Evolutionary conservation across 148 eudicot genomes (phyloP).

Genomic region (Polygonum maritimum): DNA sequence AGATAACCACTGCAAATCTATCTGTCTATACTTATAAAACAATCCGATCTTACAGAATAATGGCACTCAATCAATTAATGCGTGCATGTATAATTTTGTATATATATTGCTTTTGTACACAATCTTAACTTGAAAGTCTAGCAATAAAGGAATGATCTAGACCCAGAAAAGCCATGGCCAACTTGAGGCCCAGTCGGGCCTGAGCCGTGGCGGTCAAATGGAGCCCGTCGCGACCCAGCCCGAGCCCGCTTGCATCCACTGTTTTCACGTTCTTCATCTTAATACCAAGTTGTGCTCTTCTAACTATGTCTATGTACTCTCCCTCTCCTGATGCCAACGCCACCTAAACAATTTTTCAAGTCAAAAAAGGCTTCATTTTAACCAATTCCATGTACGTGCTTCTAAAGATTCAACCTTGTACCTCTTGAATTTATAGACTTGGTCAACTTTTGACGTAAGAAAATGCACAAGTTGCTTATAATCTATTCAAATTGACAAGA

Average conservation of each 20-base stretch:
- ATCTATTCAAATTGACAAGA: no score
- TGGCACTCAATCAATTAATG: background rate
- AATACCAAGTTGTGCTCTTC: conserved; percentile 42
- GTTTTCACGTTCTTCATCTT: conserved; percentile 30
- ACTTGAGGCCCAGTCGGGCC: conserved; percentile 34
- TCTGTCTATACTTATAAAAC: no score
- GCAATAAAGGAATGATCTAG: background rate
- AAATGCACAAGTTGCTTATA: no score
- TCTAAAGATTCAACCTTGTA: background rate
- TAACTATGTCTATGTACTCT: conserved; percentile 33
- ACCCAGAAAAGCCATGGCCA: conserved; percentile 38
- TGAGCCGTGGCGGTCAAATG: conserved; percentile 50
- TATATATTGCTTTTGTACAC: background rate
- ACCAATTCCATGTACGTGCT: background rate
- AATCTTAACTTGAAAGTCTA: background rate
- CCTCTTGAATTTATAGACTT: background rate
- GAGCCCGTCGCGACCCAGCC: conserved; percentile 33
- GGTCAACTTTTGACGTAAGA: background rate
- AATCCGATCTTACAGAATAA: no score
- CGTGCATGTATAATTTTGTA: background rate
- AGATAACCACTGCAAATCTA: no score
- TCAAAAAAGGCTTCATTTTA: background rate
- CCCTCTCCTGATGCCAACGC: conserved; percentile 54
- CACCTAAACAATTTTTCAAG: conserved; percentile 23
- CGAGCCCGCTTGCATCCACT: conserved; percentile 47